Evolutionary conservation across 1,284 basidiomycete species (phyloP), one percentile per base, ranked within the genome.

Genomic region (Rhodotorula sp.): DNA sequence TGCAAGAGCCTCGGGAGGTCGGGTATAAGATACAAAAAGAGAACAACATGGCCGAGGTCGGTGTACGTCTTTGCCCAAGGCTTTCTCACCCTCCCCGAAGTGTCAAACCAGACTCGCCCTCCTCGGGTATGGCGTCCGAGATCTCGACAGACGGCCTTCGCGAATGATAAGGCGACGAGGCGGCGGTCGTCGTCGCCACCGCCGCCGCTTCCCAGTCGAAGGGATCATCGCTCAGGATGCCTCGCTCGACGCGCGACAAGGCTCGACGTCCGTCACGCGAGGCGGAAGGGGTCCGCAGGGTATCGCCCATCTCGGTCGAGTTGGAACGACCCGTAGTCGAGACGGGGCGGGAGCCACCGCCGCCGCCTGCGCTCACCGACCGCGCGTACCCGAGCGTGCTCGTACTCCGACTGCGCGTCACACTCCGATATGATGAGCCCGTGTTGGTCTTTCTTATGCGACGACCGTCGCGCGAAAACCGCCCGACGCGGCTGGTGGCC

Each of bases 101-200:
- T 49, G 65, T 70, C 15, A 67, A 55, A 8, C 43, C 43, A 19
- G 65, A 67, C 62, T 70, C 69, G 28, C 69, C 62, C 54, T 52
- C 69, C 34, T 70, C 69, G 14, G 47, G 45, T 15, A 70, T 70
- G 16, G 59, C 57, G n/a, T 55, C 54, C 14, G 26, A 26, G 26
- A 58, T 57, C n/a, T 65, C 43, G 16, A 52, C 14, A 28, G 45
- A 45, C 26, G 63, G 21, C 31, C 21, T 14, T 18, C 56, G 28
- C 38, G 60, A 55, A 5, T 58, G 38, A 2, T 14, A 45, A 7
- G 43, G 54, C 38, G 38, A 43, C 38, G 38, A 43, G 38, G 38
- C 38, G 45, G 45, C 55, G 19, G 54, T 57, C 21, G 14, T 6
- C 47, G 5, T 38, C 31, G 19, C 28, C 58, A 10, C 15, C 38